These are phyloP conservation scores for Saturnispora halmiae DNA, from an alignment of 805 yeast species.

Conservation along the genomic window DNA sequence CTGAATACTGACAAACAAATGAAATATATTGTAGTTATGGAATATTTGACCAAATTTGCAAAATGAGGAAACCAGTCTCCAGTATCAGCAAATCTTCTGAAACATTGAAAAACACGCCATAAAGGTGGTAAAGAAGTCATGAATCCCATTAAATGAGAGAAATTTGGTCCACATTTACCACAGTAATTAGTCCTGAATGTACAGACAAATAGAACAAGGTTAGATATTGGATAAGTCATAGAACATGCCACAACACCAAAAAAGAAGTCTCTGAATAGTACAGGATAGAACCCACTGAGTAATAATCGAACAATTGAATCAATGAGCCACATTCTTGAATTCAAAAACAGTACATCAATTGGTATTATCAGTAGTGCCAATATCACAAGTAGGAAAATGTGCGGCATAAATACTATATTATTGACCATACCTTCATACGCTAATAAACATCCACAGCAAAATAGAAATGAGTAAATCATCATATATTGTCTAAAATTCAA, in stretches of 20 bases:
- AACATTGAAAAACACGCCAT: conserved; percentile 86
- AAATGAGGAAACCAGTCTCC: conserved; percentile 96
- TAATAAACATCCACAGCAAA: conserved; percentile 48
- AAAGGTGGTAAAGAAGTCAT: conserved; percentile 75
- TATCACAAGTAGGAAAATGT: conserved; percentile 53
- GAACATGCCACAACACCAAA: conserved; percentile 87
- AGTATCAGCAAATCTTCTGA: conserved; percentile 84
- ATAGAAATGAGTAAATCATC: conserved; percentile 49
- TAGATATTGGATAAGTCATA: conserved; percentile 79
- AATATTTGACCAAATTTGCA: conserved; percentile 76
- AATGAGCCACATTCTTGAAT: conserved; percentile 69
- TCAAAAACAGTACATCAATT: conserved; percentile 40
- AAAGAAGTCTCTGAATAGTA: conserved; percentile 90
- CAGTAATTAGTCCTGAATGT: conserved; percentile 56
- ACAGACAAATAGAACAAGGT: conserved; percentile 77
- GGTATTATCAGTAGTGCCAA: conserved; percentile 53
- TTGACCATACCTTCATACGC: conserved; percentile 67
- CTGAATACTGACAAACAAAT: conserved; percentile 69
- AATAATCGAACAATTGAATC: conserved; percentile 61
- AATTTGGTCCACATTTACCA: conserved; percentile 62
- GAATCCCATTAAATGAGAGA: conserved; percentile 72
- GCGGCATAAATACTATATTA: conserved; percentile 72
- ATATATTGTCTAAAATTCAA: conserved; percentile 58
- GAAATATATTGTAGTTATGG: conserved; percentile 56
- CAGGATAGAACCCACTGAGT: conserved; percentile 83